A percentile compares a stretch with the other conserved stretches of the same genome.
Evolutionary conservation across 257 asterid species (phyloP).

Genomic region (Solanum corneliomulleri): DNA sequence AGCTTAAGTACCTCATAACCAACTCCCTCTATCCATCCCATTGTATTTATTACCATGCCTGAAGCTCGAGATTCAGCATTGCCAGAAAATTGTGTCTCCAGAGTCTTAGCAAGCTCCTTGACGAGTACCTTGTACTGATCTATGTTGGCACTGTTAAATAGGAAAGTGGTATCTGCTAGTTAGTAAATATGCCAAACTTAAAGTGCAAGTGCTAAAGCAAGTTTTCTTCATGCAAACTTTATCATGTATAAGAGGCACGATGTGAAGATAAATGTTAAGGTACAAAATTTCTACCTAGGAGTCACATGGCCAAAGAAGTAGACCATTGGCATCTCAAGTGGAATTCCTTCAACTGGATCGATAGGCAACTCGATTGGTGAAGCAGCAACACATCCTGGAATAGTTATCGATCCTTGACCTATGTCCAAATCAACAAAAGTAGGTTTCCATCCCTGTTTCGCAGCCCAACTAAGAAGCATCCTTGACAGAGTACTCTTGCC

Average conservation of each 20-base stretch:
- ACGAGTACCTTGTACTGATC: constrained; percentile 87
- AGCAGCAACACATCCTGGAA: constrained; percentile 95
- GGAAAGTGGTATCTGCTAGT: neutral
- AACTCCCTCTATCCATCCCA: constrained; percentile 97
- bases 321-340: constrained; percentile 96
- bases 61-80: constrained; percentile 90
- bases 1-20: constrained; percentile 76
- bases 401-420: constrained; percentile 93
- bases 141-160: constrained; percentile 58
- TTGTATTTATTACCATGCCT: constrained; percentile 91
- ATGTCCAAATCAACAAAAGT: constrained; percentile 95
- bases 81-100: constrained; percentile 77
- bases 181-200: neutral
- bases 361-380: constrained; percentile 90
- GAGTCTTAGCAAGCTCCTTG: constrained; percentile 76
- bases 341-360: constrained; percentile 97
- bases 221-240: neutral
- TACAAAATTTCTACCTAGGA: constrained; percentile 48
- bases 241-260: neutral
- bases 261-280: neutral
- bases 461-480: constrained; percentile 99
- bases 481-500: constrained; percentile 93
- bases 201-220: neutral
- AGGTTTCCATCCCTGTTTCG: constrained; percentile 99
- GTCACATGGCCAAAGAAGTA: constrained; percentile 84